Base-by-base conservation (phyloP, 371 early-diverging fungal species). In the Saksenaea oblongispora region DNA sequence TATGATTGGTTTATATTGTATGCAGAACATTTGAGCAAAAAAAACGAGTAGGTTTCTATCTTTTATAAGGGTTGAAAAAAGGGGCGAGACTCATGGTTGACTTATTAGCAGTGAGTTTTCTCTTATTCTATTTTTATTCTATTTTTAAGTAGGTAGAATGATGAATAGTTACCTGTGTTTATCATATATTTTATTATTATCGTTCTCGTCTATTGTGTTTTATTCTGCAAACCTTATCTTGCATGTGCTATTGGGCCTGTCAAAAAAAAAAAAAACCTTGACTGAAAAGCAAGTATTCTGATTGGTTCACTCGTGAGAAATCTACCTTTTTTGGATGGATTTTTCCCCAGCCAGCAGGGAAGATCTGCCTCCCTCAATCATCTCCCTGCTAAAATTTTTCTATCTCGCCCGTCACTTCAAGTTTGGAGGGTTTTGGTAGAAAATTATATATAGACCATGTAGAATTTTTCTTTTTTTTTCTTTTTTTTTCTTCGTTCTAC, bases 251-350 rank as follows among this genome's bases (percentile, higher is more conserved):
- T 39, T 51, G 51, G 24, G 57, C 35, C 57, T 56, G 57, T 56
- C 57, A 55, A 31, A 55, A n/a, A 55, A 34, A n/a, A 7, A 22
- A n/a, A 10, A 22, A 24, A 28, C 18, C 36, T 37, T 18, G 37
- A 42, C 5, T 28, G n/a, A 37, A 58, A 47, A 24, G 24, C 22
- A 47, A 47, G 11, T 1, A 1, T 1, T 36, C 26, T 58, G 58
- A 58, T 58, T 58, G 58, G 58, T 58, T 36, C 42, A 41, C 15
- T 36, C 58, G 44, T 58, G 42, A 35, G 58, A 58, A 58, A 58
- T 28, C 26, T 26, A 17, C 42, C 37, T 37, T 41, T 10, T 27
- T 39, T 37, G 58, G 41, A 37, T n/a, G 10, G 2, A 22, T 34
- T 17, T 36, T 28, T 27, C 24, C 37, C 18, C 11, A n/a, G 57